phyloP scores from a whole-genome alignment of 2,329 filamentous ascomycete genomes.

The Fusarium nisikadoi region DNA sequence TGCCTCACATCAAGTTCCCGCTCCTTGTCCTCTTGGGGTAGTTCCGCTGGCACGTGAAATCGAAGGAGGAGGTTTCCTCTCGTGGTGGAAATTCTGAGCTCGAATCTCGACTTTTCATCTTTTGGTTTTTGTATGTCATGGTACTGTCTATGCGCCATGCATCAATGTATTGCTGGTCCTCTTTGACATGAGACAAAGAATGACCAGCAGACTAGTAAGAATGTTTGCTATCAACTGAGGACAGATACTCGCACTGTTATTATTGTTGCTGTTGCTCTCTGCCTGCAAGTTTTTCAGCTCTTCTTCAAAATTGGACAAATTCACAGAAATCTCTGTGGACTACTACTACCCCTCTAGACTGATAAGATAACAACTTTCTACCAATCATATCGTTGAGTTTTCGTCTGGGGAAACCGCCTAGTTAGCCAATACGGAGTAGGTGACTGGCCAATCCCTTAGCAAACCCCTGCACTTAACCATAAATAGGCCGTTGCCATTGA shows the following conservation, averaged over 20 bases:
- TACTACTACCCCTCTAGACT: neutral
- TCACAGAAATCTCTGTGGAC: constrained; percentile 20
- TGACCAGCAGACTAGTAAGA: too few relatives aligned
- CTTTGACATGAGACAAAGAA: neutral
- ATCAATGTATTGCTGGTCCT: neutral
- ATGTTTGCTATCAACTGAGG: neutral
- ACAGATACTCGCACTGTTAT: neutral
- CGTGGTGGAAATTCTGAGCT: neutral
- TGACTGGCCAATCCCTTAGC: neutral
- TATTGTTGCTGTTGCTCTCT: neutral
- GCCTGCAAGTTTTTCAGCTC: neutral
- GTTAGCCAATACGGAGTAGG: neutral
- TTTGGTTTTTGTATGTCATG: neutral
- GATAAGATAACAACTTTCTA: constrained; percentile 19
- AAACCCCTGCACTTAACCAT: neutral
- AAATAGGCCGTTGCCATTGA: neutral
- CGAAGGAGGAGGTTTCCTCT: constrained; percentile 18
- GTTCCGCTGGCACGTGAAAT: constrained; percentile 31
- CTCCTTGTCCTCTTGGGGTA: constrained; percentile 6
- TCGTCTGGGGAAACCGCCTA: constrained; percentile 11
- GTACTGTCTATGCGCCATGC: neutral
- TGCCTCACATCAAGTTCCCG: constrained; percentile 21
- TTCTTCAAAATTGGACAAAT: constrained; percentile 8
- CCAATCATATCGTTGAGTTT: constrained; percentile 13
- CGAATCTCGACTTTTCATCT: constrained; percentile 35